These are phyloP conservation scores for Pyrus communis DNA, from an alignment of 306 rosid species.

Conservation along the genomic window DNA sequence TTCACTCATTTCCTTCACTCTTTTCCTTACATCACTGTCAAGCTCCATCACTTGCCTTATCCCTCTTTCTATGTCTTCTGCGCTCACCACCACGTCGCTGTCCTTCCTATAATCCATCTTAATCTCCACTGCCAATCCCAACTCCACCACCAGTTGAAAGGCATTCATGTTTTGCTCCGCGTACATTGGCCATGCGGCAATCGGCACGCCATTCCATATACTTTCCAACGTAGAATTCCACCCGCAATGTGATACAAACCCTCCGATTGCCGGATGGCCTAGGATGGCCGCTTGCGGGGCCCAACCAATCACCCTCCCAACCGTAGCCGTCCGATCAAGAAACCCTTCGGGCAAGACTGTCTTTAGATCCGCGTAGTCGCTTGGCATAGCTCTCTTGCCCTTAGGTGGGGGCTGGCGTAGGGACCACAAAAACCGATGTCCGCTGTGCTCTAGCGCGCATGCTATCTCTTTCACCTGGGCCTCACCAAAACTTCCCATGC, in stretches of 20 bases:
- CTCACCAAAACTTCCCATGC: constrained; percentile 17
- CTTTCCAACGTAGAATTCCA: constrained; percentile 26
- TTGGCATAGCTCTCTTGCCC: not conserved
- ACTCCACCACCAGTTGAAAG: constrained; percentile 11
- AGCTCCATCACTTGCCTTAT: constrained; percentile 8
- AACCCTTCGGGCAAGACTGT: constrained; percentile 12
- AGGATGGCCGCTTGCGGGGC: constrained; percentile 14
- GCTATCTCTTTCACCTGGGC: constrained; percentile 23
- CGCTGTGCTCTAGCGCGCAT: constrained; percentile 3
- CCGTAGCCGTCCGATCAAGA: not conserved
- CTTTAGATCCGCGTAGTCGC: not conserved
- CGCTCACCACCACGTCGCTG: not conserved
- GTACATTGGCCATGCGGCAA: constrained; percentile 21
- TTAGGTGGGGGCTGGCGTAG: not conserved
- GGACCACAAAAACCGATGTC: constrained; percentile 14
- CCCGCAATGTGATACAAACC: constrained; percentile 25
- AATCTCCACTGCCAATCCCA: constrained; percentile 12
- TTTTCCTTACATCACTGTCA: not conserved
- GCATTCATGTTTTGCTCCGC: constrained; percentile 18
- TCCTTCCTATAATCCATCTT: not conserved
- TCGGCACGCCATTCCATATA: constrained; percentile 18
- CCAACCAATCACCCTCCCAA: constrained; percentile 13
- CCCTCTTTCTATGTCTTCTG: constrained; percentile 2
- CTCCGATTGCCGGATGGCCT: constrained; percentile 12
- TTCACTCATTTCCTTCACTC: constrained; percentile 1